Conservation (phyloP, 352 stramenopile genomes). For the Phytophthora fragariaefolia region DNA sequence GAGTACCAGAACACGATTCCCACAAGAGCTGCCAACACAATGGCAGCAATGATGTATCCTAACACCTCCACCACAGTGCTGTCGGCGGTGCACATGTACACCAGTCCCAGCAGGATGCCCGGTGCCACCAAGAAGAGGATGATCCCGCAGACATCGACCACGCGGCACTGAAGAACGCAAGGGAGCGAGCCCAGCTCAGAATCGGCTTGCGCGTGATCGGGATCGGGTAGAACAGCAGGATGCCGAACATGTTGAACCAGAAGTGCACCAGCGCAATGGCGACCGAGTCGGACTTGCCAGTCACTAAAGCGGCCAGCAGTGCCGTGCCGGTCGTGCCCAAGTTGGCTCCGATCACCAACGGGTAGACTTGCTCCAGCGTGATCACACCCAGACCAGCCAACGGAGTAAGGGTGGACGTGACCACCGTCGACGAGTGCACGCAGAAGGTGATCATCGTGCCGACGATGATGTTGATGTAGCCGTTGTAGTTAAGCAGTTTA, state of each 20-base stretch:
- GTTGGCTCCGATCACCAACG: conserved; percentile 92
- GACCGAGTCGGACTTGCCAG: conserved; percentile 73
- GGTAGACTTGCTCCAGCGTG: conserved; percentile 89
- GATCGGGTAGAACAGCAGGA: conserved; percentile 93
- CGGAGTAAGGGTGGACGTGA: conserved; percentile 90
- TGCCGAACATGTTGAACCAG: conserved; percentile 92
- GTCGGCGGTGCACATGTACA: conserved; percentile 63
- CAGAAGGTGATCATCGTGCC: conserved; percentile 85
- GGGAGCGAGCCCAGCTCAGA: conserved; percentile 64
- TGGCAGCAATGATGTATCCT: conserved; percentile 42
- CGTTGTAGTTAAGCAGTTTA: conserved; percentile 90
- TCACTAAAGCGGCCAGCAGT: conserved; percentile 89
- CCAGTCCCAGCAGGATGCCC: conserved; percentile 50
- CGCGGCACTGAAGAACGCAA: conserved; percentile 72
- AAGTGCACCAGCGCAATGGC: conserved; percentile 92
- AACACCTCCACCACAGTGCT: conserved; percentile 35
- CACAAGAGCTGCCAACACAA: conserved; percentile 24
- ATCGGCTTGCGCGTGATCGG: conserved; percentile 86
- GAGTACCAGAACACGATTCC: conserved; percentile 47
- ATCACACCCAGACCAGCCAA: conserved; percentile 90
- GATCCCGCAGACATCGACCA: conserved; percentile 57
- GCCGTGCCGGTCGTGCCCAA: conserved; percentile 91
- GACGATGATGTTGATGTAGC: conserved; percentile 89
- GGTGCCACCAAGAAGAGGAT: conserved; percentile 58
- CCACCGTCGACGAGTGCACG: conserved; percentile 92